Conservation (phyloP, 371 early-diverging fungal species). For the Scutellospora calospora region DNA sequence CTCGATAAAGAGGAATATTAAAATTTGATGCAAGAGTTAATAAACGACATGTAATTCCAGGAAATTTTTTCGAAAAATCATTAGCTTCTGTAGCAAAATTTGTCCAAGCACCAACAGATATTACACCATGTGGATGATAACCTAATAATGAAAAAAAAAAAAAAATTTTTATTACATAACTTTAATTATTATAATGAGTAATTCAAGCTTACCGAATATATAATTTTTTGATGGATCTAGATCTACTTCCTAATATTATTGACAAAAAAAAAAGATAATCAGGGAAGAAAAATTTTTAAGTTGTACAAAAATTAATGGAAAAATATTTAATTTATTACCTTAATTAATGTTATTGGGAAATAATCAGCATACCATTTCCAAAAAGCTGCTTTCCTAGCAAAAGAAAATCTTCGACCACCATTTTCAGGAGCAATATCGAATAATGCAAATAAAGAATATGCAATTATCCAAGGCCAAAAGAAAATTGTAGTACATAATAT, state of each 20-base stretch:
- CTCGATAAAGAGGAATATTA: conserved; percentile 79
- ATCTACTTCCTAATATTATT: conserved; percentile 64
- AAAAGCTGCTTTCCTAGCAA: conserved; percentile 56
- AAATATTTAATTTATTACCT: background rate
- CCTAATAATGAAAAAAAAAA: conserved; percentile 48
- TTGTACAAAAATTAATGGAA: background rate
- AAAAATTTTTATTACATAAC: background rate
- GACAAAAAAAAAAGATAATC: background rate
- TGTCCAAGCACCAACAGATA: conserved; percentile 82
- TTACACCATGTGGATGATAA: conserved; percentile 88
- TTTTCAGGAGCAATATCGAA: conserved; percentile 69
- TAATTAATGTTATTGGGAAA: conserved; percentile 38
- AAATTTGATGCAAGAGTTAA: conserved; percentile 72
- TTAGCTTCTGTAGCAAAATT: conserved; percentile 84
- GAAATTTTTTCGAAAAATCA: conserved; percentile 69
- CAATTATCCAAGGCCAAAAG: conserved; percentile 72
- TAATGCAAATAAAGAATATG: conserved; percentile 69
- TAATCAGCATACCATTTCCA: conserved; percentile 44
- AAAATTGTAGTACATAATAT: conserved; percentile 54
- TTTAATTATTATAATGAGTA: background rate
- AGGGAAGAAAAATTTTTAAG: background rate
- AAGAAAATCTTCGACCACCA: conserved; percentile 74
- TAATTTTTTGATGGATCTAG: conserved; percentile 80
- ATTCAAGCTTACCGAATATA: conserved; percentile 56
- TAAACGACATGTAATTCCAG: conserved; percentile 70